Conservation (phyloP, 2,329 filamentous ascomycete species). For the Talaromyces albobiverticillius region DNA sequence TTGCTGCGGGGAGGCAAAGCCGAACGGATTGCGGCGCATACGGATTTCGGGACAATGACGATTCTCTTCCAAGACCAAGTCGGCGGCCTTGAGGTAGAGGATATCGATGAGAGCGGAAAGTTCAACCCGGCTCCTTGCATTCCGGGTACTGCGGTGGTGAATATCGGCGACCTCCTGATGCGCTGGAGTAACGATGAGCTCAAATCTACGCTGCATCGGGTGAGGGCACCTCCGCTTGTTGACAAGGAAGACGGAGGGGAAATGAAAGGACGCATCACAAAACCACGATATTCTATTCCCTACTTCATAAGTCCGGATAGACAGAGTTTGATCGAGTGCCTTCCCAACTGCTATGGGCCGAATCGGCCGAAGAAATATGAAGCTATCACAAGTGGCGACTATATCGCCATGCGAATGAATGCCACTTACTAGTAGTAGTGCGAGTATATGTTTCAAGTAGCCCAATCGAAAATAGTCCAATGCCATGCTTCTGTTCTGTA, state of each 20-base stretch:
- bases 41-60: constrained; percentile 57
- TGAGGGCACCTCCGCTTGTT: constrained; percentile 73
- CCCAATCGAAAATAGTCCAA: too few species aligned
- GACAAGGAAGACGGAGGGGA: constrained; percentile 48
- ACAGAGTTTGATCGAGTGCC: constrained; percentile 70
- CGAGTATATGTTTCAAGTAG: neutral
- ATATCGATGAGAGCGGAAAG: constrained; percentile 60
- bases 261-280: constrained; percentile 60
- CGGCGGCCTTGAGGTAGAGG: constrained; percentile 61
- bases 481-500: too few species aligned
- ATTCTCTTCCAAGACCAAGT: constrained; percentile 55
- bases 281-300: constrained; percentile 71
- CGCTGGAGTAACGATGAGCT: constrained; percentile 90
- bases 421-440: constrained; percentile 60
- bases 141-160: constrained; percentile 76
- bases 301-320: constrained; percentile 91
- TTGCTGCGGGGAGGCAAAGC: constrained; percentile 66
- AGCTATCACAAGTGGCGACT: constrained; percentile 76
- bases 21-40: constrained; percentile 76
- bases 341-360: constrained; percentile 70
- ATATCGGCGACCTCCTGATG: constrained; percentile 80
- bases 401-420: constrained; percentile 71
- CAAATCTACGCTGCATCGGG: constrained; percentile 83
- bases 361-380: constrained; percentile 71
- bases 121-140: constrained; percentile 85